Evolutionary conservation across 2,329 filamentous ascomycete genomes (phyloP).

Genomic region (Aureobasidium sp.): DNA sequence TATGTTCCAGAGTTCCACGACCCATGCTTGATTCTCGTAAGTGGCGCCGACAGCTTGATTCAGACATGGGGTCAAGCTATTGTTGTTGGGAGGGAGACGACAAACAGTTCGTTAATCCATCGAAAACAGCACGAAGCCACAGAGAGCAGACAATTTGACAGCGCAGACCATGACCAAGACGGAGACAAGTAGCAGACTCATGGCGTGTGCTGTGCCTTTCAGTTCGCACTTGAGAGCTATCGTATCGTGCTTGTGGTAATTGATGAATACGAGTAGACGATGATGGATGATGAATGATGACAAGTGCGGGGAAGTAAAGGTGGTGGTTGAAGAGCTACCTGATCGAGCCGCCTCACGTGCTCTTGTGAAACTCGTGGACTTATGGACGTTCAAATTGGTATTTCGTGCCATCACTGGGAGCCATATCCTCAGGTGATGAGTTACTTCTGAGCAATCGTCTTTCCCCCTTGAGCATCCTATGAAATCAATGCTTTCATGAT

Average conservation of each 20-base stretch:
- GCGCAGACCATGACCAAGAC: neutral
- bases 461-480: neutral
- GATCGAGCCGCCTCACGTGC: neutral
- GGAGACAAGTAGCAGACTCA: constrained; percentile 3
- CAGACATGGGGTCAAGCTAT: neutral
- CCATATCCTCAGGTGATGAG: neutral
- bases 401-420: neutral
- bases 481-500: neutral
- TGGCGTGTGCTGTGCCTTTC: neutral
- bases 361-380: neutral
- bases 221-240: neutral
- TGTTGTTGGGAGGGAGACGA: neutral
- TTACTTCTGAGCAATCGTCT: neutral
- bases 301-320: neutral
- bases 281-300: neutral
- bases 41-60: neutral
- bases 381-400: no score
- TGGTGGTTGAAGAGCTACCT: neutral
- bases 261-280: neutral
- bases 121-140: neutral
- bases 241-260: neutral
- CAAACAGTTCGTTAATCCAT: neutral
- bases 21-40: no score
- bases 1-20: neutral
- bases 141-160: constrained; percentile 1